Base-by-base conservation (phyloP, 2,329 filamentous ascomycete species). In the Trichoderma sp. region DNA sequence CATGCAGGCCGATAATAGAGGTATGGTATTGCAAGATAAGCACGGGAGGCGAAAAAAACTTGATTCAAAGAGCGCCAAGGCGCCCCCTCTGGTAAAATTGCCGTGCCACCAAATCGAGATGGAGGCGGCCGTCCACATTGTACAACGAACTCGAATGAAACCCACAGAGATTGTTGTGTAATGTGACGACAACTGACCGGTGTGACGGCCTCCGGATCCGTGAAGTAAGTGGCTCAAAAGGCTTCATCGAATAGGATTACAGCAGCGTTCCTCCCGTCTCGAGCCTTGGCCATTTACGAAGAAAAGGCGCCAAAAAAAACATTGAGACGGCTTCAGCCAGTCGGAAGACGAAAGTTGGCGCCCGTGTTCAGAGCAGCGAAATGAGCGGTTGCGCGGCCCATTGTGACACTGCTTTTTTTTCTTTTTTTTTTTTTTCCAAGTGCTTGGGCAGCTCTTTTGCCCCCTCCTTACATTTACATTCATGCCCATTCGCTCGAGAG, bases 101-200 rank as follows among this genome's bases (percentile, higher is more conserved):
- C 52, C 32, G 54, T 27, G 34, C 17, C 60, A 32, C 37, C 48
- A 17, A 63, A 63, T 63, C 59, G 59, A 45, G 59, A 63, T 63
- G 45, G 34, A 34, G 32, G 32, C 34, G 45, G 45, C 39, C 45
- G 42, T 54, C 45, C 22, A 52, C 60, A 50, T 64, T 50, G 35
- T 25, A 15, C 34, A 39, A 34, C 22, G 35, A 56, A 35, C n/a
- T 57, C 37, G 37, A 64, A 64, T 64, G 52, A 64, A 64, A 64
- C 52, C 6, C 17, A 37, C n/a, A 56, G 17, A 27, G 25, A 25
- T 29, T 9, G 61, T 9, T 22, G 61, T 64, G 61, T 45, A 37
- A 64, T 53, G 61, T 64, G 61, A 64, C 42, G 50, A 19, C 15
- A 29, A 29, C 13, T 15, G 37, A 56, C 52, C 52, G 61, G 61